phyloP scores from a whole-genome alignment of 257 asterid species.

The Penstemon eatonii region DNA sequence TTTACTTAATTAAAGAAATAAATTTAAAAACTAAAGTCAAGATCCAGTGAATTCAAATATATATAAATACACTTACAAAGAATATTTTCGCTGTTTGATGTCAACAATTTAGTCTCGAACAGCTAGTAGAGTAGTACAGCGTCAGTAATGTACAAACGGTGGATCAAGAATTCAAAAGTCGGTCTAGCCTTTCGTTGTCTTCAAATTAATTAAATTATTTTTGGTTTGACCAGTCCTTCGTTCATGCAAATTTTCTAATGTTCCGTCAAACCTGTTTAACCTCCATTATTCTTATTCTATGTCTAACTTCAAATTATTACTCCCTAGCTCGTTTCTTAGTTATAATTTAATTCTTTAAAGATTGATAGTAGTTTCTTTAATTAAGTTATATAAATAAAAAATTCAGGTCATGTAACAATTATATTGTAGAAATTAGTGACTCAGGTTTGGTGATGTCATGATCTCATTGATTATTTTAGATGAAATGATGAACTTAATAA shows the following conservation, averaged over 20 bases:
- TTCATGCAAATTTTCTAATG: not conserved
- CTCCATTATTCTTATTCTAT: not conserved
- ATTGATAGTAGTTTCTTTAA: too few species aligned
- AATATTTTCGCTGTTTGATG: constrained; percentile 4
- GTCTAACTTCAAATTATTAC: too few species aligned
- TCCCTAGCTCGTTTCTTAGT: too few species aligned
- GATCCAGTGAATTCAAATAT: not conserved
- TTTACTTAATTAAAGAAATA: too few species aligned
- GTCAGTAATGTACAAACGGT: constrained; percentile 15
- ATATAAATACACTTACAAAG: not conserved
- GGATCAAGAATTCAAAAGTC: constrained; percentile 26
- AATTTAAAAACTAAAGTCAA: not conserved
- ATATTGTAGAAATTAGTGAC: too few species aligned
- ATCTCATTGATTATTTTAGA: too few species aligned
- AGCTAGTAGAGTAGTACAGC: not conserved
- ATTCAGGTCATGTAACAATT: too few species aligned
- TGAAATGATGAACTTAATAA: too few species aligned
- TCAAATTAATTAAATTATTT: constrained; percentile 18
- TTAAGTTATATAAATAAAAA: too few species aligned
- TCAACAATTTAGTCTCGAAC: constrained; percentile 10
- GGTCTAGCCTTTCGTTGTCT: constrained; percentile 32
- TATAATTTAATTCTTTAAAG: too few species aligned
- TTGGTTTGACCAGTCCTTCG: constrained; percentile 24
- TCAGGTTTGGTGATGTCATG: too few species aligned
- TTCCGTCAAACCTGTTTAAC: not conserved